Base-by-base conservation (phyloP, 352 stramenopile genomes). In the Globisporangium carolinianum region DNA sequence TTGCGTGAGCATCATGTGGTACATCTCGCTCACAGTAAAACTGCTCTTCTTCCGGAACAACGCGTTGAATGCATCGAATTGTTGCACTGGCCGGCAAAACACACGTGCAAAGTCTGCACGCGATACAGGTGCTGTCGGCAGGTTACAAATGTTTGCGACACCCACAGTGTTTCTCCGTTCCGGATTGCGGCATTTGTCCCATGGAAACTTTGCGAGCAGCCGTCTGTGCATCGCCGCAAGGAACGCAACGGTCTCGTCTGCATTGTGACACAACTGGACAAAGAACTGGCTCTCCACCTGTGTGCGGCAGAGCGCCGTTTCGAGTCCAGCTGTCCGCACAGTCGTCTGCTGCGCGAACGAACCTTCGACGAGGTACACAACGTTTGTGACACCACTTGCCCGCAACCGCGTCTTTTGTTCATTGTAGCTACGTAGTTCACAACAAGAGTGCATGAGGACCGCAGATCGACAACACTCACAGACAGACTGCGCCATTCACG, bases 201-300 rank as follows among this genome's bases (percentile, higher is more conserved):
- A 55, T 2, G 80, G 80, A 14, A 94, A 84, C 41, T 75, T 76
- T 10, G 71, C 60, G 5, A 91, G 67, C 50, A 92, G 57, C 41
- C 82, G 77, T 7, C 70, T 67, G 53, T 94, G 76, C 37, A 94
- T 73, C 39, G 74, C 67, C 36, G 75, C 62, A 3, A 94, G 68
- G 60, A 92, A 93, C 24, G 71, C 63, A 18, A 94, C 77, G 3
- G 83, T 85, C 61, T 94, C 85, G 58, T 94, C 85, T 1, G 78
- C 72, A 42, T 83, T 89, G 51, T 84, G 73, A 35, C 78, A 87
- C 42, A 82, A 67, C 63, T 93, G 81, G 15, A 94, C 80, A 53
- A 91, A 90, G 57, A 92, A 94, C 51, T 90, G 76, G 69, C 89
- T 78, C 53, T 90, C 79, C 54, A 94, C 71, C 45, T 93, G 83